Evolutionary conservation across 2,329 filamentous ascomycete genomes (phyloP).

Genomic region (Dactylellina drechsleri): DNA sequence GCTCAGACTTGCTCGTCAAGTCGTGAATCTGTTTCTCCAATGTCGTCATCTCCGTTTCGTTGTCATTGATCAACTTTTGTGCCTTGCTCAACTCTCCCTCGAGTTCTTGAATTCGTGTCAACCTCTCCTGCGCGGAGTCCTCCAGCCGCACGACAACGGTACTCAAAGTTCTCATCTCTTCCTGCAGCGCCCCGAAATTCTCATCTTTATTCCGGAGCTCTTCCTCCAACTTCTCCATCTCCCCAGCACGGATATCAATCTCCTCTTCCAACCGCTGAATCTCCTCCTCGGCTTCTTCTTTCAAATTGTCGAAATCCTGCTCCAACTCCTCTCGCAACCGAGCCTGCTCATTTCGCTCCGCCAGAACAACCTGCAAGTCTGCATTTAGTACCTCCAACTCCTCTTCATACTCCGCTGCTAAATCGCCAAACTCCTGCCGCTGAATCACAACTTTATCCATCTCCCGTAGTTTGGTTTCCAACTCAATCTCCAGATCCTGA

Average conservation of each 20-base stretch:
- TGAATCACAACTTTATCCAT: constrained; percentile 69
- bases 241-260: constrained; percentile 67
- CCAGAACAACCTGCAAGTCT: constrained; percentile 73
- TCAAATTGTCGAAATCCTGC: constrained; percentile 70
- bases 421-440: constrained; percentile 68
- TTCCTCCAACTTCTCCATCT: constrained; percentile 67
- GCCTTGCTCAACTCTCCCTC: constrained; percentile 74
- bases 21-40: constrained; percentile 86
- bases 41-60: constrained; percentile 85
- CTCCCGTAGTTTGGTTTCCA: constrained; percentile 81
- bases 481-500: constrained; percentile 83
- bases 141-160: constrained; percentile 87
- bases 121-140: constrained; percentile 74
- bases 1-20: constrained; percentile 84
- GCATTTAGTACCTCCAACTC: constrained; percentile 82
- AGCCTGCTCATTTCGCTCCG: constrained; percentile 86
- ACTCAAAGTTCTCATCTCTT: constrained; percentile 91
- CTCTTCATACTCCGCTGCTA: constrained; percentile 74
- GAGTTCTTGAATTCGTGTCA: constrained; percentile 53
- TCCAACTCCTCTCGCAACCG: constrained; percentile 70
- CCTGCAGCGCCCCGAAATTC: constrained; percentile 89
- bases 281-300: constrained; percentile 73
- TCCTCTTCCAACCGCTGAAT: constrained; percentile 75
- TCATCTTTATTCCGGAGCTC: constrained; percentile 73
- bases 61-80: constrained; percentile 82